Evolutionary conservation across 495 filamentous ascomycete genomes (phyloP), one percentile per base, ranked within the genome.

Genomic region (Podospora pseudopauciseta): DNA sequence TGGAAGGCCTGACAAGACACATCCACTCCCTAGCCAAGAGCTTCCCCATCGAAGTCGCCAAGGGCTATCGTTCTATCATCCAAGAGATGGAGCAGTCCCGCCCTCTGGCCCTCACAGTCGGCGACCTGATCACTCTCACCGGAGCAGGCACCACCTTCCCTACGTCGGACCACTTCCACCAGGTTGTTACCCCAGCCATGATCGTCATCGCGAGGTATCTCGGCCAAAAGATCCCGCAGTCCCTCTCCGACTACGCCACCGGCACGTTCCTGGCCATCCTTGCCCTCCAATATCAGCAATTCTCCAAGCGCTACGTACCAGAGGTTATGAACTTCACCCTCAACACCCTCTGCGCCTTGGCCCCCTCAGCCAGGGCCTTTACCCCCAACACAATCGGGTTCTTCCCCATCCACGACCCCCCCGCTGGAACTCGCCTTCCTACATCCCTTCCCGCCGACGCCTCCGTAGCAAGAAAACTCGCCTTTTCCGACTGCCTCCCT

Each of bases 101-200:
- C 63, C 85, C 88, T 5, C 80, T 88, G 60, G 82, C 80, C 19
- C 87, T 90, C 13, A 87, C 82, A 2, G 83, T 89, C 11, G 91
- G 92, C 3, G 93, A 98, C 74, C 82, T 98, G 26, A 77, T 93
- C 11, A 76, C 96, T 28, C 79, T 99, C 54, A 94, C 92, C 1
- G 92, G 92, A 0, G 86, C 97, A 70, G 87, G 87, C 32, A 87
- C 88, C 7, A 91, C 94, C 67, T 99, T 96, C 76, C 93, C 96
- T 5, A 97, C 96, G 0, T 96, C 92, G 0, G 95, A 99, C 79
- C 92, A 97, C 77, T 98, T 97, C 78, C 95, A 98, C 71, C 90
- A 93, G 65, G 90, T 98, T 18, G 88, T 91, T 60, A 98, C 95
- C 4, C 95, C 95, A 0, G 91, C 94, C 1, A 90, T 91, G 74